Conservation (phyloP, 208 protist genomes). For the Dictyostelium gargantuum region DNA sequence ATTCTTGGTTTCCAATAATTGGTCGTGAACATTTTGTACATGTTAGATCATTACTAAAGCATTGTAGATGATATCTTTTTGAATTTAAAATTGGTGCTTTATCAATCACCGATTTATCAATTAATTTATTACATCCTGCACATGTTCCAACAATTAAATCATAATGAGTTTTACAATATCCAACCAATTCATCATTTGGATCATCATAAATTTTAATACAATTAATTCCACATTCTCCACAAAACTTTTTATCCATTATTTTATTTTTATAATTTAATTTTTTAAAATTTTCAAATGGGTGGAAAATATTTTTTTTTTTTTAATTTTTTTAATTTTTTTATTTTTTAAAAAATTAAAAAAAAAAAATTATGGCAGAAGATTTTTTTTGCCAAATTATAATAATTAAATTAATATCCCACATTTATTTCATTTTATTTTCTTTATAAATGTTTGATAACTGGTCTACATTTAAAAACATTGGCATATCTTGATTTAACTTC, state of each 20-base stretch:
- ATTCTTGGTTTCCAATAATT: neutral
- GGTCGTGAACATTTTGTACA: neutral
- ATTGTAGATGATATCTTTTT: neutral
- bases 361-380: too few relatives aligned
- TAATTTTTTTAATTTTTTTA: neutral
- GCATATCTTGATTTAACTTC: too few relatives aligned
- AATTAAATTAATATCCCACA: too few relatives aligned
- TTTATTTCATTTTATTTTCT: too few relatives aligned
- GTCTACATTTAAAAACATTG: too few relatives aligned
- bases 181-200: neutral
- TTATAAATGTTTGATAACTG: too few relatives aligned
- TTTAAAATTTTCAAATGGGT: neutral
- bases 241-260: neutral
- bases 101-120: neutral
- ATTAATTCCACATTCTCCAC: neutral
- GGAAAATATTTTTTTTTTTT: neutral
- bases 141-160: neutral
- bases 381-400: too few relatives aligned
- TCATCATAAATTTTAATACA: neutral
- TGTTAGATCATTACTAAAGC: neutral
- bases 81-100: neutral
- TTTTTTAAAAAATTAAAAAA: too few relatives aligned
- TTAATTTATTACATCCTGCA: neutral
- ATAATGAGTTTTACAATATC: slow-evolving; percentile 4
- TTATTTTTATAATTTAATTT: neutral